Evolutionary conservation across 2,329 filamentous ascomycete genomes (phyloP), one percentile per base, ranked within the genome.

Genomic region (Stemphylium beticola): DNA sequence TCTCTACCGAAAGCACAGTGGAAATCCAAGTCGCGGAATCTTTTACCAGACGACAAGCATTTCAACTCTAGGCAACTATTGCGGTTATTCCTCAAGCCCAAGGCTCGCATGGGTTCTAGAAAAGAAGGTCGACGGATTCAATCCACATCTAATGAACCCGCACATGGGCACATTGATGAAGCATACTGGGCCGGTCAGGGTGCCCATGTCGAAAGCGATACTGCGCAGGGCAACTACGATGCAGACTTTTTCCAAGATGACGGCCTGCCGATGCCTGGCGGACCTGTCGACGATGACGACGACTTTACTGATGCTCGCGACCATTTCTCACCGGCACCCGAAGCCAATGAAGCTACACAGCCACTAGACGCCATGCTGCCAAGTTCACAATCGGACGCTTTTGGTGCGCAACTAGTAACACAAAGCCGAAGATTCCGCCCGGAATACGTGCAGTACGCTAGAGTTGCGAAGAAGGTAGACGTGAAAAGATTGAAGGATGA

Each of bases 211-310:
- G 49, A 80, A 45, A 87, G 88, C 20, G 86, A 86, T 39, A 83
- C 78, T 1, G 74, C 83, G 2, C 81, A 86, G 64, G 93, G 93
- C 57, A 88, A 96, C 71, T 99, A 98, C 76, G 92, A 98, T 73
- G 93, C 95, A 55, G 90, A 98, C 75, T 99, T 98, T 83, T 99
- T 98, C 80, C 89, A 95, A 67, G 95, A 98, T 68, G 91, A 93
- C 65, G 88, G 84, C 1, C 79, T 93, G 60, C 87, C 88, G 1
- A 84, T 91, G 66, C 80, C 85, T 1, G 87, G 85, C 10, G 86
- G 81, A 4, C 81, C 84, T 15, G 81, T 82, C 24, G 87, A 88
- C 37, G 87, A 90, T 45, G 81, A 83, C 54, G 88, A 90, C 47
- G 79, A 82, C 55, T 95, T 95, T 74, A 89, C 90, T 4, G 91